phyloP scores from a whole-genome alignment of 768 basidiomycete species.

The Pleurotus cornucopiae region DNA sequence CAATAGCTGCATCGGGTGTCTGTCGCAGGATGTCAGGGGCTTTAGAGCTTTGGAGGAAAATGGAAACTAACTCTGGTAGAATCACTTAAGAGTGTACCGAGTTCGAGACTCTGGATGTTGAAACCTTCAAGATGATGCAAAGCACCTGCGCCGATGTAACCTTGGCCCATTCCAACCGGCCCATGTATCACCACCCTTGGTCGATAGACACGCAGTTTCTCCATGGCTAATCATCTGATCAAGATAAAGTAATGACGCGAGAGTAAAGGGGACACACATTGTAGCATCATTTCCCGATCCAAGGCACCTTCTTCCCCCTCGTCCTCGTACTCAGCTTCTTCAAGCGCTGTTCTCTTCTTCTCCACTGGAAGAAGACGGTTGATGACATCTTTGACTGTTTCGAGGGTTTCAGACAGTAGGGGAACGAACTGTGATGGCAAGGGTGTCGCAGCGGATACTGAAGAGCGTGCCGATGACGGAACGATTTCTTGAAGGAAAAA shows the following conservation, averaged over 20 bases:
- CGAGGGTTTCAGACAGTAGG: slow-evolving; percentile 63
- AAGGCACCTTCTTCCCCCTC: slow-evolving; percentile 74
- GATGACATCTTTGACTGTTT: slow-evolving; percentile 70
- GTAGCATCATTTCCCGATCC: slow-evolving; percentile 83
- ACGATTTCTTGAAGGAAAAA: slow-evolving; percentile 63
- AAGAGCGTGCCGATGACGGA: slow-evolving; percentile 90
- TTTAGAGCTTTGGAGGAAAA: too few relatives aligned
- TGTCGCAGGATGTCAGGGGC: slow-evolving; percentile 20
- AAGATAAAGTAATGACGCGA: not conserved
- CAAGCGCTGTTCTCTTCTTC: slow-evolving; percentile 80
- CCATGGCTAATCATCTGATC: slow-evolving; percentile 63
- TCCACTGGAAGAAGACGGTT: slow-evolving; percentile 70
- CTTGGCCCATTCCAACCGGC: slow-evolving; percentile 83
- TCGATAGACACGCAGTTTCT: slow-evolving; percentile 84
- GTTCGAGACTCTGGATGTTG: slow-evolving; percentile 89
- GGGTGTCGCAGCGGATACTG: slow-evolving; percentile 79
- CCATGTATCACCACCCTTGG: slow-evolving; percentile 87
- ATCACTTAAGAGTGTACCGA: slow-evolving; percentile 85
- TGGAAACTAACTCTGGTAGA: slow-evolving; percentile 69
- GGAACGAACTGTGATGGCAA: slow-evolving; percentile 84
- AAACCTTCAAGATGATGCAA: slow-evolving; percentile 95
- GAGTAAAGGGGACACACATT: slow-evolving; percentile 48
- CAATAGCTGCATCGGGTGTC: slow-evolving; percentile 89
- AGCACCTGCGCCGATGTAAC: slow-evolving; percentile 84
- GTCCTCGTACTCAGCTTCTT: slow-evolving; percentile 95